Evolutionary conservation across 495 filamentous ascomycete species (phyloP).

Genomic region (Bombardia bombarda): DNA sequence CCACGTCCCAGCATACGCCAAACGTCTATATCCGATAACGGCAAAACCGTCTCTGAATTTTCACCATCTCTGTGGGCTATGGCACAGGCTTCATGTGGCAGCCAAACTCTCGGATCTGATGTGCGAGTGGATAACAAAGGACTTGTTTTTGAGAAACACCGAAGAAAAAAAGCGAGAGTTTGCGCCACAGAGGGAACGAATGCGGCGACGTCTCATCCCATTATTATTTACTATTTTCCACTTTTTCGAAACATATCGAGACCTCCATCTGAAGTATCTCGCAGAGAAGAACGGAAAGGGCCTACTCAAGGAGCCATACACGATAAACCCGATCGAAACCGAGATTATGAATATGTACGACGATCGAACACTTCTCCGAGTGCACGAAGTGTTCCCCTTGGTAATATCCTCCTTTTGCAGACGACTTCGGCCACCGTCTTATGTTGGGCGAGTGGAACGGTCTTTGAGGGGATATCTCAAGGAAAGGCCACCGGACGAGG

Average conservation of each 20-base stretch:
- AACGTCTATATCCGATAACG: constrained; percentile 42
- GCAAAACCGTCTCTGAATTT: constrained; percentile 36
- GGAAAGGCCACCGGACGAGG: constrained; percentile 46
- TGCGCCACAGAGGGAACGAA: constrained; percentile 44
- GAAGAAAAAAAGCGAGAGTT: constrained; percentile 41
- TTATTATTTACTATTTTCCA: constrained; percentile 49
- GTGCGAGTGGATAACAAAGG: constrained; percentile 48
- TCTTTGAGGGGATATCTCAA: constrained; percentile 49
- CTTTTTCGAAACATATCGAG: constrained; percentile 51
- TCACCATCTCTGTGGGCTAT: constrained; percentile 50
- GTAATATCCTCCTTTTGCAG: constrained; percentile 49
- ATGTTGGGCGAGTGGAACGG: constrained; percentile 46
- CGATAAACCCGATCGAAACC: constrained; percentile 44
- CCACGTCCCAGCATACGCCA: constrained; percentile 44
- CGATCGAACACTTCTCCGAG: constrained; percentile 44
- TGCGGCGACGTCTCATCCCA: constrained; percentile 48
- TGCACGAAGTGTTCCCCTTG: constrained; percentile 48
- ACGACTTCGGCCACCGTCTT: constrained; percentile 47
- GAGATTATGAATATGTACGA: constrained; percentile 51
- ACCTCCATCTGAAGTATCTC: constrained; percentile 45
- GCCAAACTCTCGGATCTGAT: constrained; percentile 46
- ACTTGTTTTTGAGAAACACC: constrained; percentile 45
- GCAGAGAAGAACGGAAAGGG: constrained; percentile 33
- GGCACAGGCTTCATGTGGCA: constrained; percentile 50
- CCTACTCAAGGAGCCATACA: constrained; percentile 29